These are phyloP conservation scores for Yamadazyma siamensis DNA, from an alignment of 1,139 yeast genomes.

Conservation along the genomic window DNA sequence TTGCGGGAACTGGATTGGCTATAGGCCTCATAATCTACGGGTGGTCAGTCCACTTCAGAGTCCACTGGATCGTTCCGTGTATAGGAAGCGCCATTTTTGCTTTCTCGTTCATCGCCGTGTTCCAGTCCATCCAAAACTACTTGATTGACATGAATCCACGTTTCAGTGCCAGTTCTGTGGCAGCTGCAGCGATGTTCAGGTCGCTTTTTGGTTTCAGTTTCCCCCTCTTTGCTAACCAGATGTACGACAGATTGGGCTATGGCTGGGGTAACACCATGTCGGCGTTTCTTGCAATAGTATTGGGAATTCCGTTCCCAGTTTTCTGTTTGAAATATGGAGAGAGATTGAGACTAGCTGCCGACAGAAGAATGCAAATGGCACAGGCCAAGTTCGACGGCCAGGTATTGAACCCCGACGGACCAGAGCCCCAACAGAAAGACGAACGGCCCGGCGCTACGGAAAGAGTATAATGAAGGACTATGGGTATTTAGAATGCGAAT, in stretches of 20 bases:
- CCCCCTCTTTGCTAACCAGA: slow-evolving; percentile 44
- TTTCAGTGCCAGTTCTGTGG: slow-evolving; percentile 57
- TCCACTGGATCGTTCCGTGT: slow-evolving; percentile 56
- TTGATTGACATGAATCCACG: slow-evolving; percentile 65
- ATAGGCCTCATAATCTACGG: slow-evolving; percentile 60
- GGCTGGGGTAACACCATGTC: slow-evolving; percentile 70
- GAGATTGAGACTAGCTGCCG: slow-evolving; percentile 54
- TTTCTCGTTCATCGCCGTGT: slow-evolving; percentile 54
- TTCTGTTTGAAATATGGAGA: slow-evolving; percentile 57
- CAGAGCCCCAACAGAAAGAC: background rate
- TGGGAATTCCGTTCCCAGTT: slow-evolving; percentile 65
- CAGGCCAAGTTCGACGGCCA: slow-evolving; percentile 41
- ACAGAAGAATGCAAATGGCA: slow-evolving; percentile 34
- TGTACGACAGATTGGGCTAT: slow-evolving; percentile 46
- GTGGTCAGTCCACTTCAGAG: slow-evolving; percentile 52
- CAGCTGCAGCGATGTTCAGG: slow-evolving; percentile 62
- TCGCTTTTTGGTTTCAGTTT: slow-evolving; percentile 56
- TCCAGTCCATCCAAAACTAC: slow-evolving; percentile 58
- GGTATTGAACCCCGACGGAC: slow-evolving; percentile 4
- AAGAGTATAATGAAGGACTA: background rate
- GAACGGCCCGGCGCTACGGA: background rate
- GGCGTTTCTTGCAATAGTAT: slow-evolving; percentile 49
- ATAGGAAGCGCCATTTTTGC: slow-evolving; percentile 57
- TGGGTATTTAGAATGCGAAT: too few species aligned
- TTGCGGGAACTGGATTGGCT: slow-evolving; percentile 47